These are phyloP conservation scores for Malassezia sympodialis DNA, from an alignment of 1,284 basidiomycete species.

Conservation along the genomic window DNA sequence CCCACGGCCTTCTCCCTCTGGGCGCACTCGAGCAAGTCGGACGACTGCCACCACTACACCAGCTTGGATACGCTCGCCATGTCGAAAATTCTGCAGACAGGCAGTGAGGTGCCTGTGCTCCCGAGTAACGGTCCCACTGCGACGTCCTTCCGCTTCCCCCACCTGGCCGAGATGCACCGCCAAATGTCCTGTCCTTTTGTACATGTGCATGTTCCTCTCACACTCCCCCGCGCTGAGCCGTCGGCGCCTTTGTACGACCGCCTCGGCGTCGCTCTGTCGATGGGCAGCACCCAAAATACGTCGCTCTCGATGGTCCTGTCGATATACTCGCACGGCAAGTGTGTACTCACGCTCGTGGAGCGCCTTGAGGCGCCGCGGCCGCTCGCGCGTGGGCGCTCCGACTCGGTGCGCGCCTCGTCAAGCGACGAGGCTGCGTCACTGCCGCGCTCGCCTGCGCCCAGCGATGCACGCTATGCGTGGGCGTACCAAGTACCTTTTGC, in stretches of 20 bases:
- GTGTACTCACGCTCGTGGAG: conserved; percentile 43
- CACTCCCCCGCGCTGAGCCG: conserved; percentile 42
- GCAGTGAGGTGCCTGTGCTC: conserved; percentile 29
- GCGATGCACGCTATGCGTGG: conserved; percentile 26
- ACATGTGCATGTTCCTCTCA: conserved; percentile 48
- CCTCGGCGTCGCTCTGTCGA: conserved; percentile 41
- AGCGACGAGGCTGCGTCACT: not conserved
- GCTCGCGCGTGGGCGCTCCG: conserved; percentile 29
- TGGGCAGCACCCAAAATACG: conserved; percentile 35
- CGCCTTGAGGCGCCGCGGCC: conserved; percentile 37
- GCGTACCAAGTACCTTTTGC: conserved; percentile 47
- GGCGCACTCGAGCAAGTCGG: conserved; percentile 33
- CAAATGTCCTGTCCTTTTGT: conserved; percentile 49
- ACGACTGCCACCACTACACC: conserved; percentile 44
- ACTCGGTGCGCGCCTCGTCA: conserved; percentile 8
- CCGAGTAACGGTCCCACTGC: conserved; percentile 30
- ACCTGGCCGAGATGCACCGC: conserved; percentile 45
- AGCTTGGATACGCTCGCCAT: conserved; percentile 35
- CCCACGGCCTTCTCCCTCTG: conserved; percentile 47
- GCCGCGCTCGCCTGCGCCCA: not conserved
- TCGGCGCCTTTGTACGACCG: conserved; percentile 30
- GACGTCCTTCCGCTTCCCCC: conserved; percentile 42
- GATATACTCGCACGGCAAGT: conserved; percentile 48
- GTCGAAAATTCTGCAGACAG: conserved; percentile 28
- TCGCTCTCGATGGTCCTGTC: conserved; percentile 44